Conservation (phyloP, 1,139 yeast genomes). For the Lodderomyces metapsilosis region DNA sequence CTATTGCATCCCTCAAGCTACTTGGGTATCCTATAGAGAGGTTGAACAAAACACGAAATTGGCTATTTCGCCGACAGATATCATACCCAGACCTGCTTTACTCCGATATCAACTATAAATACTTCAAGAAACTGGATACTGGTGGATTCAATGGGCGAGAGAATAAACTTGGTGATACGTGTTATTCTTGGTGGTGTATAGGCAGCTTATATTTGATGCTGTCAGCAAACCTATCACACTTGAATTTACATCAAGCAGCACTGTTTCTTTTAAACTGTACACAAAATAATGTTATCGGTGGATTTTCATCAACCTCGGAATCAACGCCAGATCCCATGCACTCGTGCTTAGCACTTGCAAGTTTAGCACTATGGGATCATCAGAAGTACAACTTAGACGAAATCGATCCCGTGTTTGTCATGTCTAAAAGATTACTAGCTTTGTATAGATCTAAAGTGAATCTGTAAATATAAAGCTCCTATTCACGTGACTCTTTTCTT, state of each 20-base stretch:
- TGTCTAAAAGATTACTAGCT: conserved; percentile 1
- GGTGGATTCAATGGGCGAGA: conserved; percentile 92
- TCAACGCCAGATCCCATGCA: conserved; percentile 71
- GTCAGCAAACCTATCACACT: conserved; percentile 22
- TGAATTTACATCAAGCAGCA: conserved; percentile 37
- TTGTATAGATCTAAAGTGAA: neutral
- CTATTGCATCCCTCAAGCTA: conserved; percentile 60
- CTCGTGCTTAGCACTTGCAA: conserved; percentile 59
- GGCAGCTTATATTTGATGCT: conserved; percentile 54
- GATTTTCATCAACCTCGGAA: conserved; percentile 70
- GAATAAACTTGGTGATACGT: conserved; percentile 83
- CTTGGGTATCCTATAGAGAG: conserved; percentile 27
- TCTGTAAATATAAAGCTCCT: neutral
- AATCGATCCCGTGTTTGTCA: conserved; percentile 27
- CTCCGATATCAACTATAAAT: conserved; percentile 25
- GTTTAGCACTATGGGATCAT: conserved; percentile 45
- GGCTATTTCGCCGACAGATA: conserved; percentile 69
- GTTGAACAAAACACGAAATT: conserved; percentile 43
- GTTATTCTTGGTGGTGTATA: conserved; percentile 88
- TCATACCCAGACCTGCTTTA: conserved; percentile 29
- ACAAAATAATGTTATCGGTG: conserved; percentile 71
- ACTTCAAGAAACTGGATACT: conserved; percentile 41
- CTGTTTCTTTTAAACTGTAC: conserved; percentile 56
- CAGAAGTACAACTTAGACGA: conserved; percentile 18
- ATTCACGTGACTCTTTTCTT: neutral